Evolutionary conservation across 306 rosid species (phyloP), one percentile per base, ranked within the genome.

Genomic region (Trichosanthes truncata): DNA sequence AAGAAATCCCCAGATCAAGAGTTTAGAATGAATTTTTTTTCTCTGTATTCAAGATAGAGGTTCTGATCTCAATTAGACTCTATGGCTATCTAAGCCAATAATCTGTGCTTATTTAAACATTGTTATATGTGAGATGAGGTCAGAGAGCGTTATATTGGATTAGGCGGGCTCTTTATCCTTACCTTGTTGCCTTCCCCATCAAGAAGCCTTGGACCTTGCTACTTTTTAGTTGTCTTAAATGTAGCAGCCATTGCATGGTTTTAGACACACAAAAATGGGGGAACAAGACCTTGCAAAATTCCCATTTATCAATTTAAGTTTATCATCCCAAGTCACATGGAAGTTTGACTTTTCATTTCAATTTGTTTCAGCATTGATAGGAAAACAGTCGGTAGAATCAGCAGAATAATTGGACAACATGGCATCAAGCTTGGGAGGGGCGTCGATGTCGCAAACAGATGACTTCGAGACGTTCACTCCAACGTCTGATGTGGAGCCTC

Each of bases 391-490:
- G 35, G 21, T 12, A 71, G 35, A 71, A 51, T 26, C 25, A 7
- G 12, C 77, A 45, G 33, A 72, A 15, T 25, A 72, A 72, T 45
- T 23, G 38, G 71, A 87, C 59, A 48, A 40, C 31, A 86, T 84
- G 91, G 86, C 79, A 82, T 86, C 91, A 49, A 85, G 84, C 57
- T 75, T 86, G 15, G 84, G 55, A 45, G 92, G 87, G 14, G 87
- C 62, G 41, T 68, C 82, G 17, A 38, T 85, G 66, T 36, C 68
- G 1, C 82, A 78, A 25, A 55, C 80, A 60, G 90, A 83, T 18
- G 88, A 86, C 38, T 80, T 81, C 68, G 87, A 89, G 86, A 56
- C 87, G 55, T 57, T 75, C 81, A 68, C 82, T 53, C 84, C 81
- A 38, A 83, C 67, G 21, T 74, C 89, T 23, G 92, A 89, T 60